Conservation (phyloP, 331 rosid species). For the Acacia pycnantha region DNA sequence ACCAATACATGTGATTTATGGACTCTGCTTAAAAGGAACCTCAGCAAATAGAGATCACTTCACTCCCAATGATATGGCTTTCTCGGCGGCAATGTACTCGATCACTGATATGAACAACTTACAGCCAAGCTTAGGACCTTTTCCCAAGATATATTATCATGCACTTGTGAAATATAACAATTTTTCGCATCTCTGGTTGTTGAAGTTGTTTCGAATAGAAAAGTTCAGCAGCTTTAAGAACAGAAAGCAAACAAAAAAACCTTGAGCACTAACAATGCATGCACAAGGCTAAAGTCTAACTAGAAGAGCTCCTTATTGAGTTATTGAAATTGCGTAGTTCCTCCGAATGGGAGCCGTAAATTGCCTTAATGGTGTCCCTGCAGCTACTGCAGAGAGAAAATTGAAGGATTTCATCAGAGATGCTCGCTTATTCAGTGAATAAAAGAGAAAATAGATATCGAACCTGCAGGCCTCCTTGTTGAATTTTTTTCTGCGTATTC, state of each 20-base stretch:
- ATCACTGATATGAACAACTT: not conserved
- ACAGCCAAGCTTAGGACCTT: not conserved
- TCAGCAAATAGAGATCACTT: not conserved
- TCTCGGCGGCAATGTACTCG: not conserved
- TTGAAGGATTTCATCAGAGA: constrained; percentile 22
- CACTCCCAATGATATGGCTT: not conserved
- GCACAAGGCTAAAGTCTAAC: constrained; percentile 28
- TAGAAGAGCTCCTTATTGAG: constrained; percentile 36
- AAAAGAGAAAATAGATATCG: not conserved
- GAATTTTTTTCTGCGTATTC: constrained; percentile 57
- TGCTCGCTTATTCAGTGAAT: not conserved
- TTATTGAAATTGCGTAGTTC: constrained; percentile 64
- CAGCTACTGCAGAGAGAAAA: constrained; percentile 59
- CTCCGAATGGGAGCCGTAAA: constrained; percentile 70
- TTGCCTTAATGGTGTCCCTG: constrained; percentile 64
- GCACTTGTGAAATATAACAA: no score
- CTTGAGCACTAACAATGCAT: constrained; percentile 25
- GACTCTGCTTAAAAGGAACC: not conserved
- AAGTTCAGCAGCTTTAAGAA: not conserved
- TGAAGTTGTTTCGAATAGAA: not conserved
- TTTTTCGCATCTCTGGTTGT: not conserved
- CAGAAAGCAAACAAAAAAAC: constrained; percentile 16
- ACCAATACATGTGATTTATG: not conserved
- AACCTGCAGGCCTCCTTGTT: constrained; percentile 94
- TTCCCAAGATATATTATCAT: not conserved